Base-by-base conservation (phyloP, 2,329 filamentous ascomycete genomes). In the Stemphylium beticola region DNA sequence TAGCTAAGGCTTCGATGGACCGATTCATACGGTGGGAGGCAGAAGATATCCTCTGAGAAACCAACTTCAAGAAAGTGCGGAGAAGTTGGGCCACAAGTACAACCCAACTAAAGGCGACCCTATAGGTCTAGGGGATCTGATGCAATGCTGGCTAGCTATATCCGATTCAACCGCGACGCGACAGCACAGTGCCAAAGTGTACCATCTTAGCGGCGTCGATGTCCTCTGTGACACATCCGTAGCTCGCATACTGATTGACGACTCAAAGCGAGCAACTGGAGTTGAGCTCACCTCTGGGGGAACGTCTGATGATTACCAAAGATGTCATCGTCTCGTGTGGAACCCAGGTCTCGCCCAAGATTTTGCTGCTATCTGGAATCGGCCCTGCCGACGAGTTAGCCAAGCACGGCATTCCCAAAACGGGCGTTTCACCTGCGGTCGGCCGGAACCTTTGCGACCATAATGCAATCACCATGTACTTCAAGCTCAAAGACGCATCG, bases 301-400 rank as follows among this genome's bases (percentile, higher is more conserved):
- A 14, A 9, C 46, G 20, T n/a, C 33, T 41, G n/a, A 41, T 41
- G 20, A 57, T 54, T 8, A 39, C 60, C 62, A 76, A 77, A 36
- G 78, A 80, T 60, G 72, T 80, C 31, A 76, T 81, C 17, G 49
- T 80, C 2, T 76, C 75, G 0, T 77, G 75, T 2, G 60, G 62
- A 22, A 45, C 63, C 15, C 77, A 77, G 47, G 72, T 73, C 40
- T 76, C 74, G 1, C 78, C 77, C 0, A 76, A 80, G 49, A 50
- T 71, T 2, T 59, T 68, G 60, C 71, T 75, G 63, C 62, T 77
- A 1, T 76, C 73, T 4, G 76, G 75, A 5, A 68, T 77, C 33
- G 75, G 77, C 3, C 66, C 64, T 1, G 29, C 18, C 2, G 44
- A 45, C 0, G 41, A 64, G 12, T 63, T 73, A 3, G 1, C 36